A percentile compares a stretch with the other conserved stretches of the same genome.
These are phyloP conservation scores for Mycena sp. DNA, from an alignment of 1,284 basidiomycete species.

Conservation along the genomic window DNA sequence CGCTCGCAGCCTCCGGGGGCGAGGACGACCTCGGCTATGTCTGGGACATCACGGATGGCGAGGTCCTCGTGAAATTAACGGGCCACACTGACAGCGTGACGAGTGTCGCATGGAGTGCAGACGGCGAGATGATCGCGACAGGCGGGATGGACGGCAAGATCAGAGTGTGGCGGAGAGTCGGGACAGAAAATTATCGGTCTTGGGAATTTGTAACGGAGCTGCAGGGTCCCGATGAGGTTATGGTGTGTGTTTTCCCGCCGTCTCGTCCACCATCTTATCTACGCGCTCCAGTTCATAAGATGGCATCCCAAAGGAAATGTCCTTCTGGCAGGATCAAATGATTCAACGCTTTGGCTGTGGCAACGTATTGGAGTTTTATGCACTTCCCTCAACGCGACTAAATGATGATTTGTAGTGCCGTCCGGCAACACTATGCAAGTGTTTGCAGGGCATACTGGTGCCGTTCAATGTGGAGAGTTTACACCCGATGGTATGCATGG, in stretches of 20 bases:
- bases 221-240: slow-evolving; percentile 95
- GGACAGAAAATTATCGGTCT: slow-evolving; percentile 73
- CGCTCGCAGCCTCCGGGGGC: slow-evolving; percentile 91
- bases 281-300: slow-evolving; percentile 76
- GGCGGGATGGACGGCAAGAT: slow-evolving; percentile 98
- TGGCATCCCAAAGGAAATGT: slow-evolving; percentile 97
- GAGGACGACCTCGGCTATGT: slow-evolving; percentile 97
- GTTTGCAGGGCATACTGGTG: slow-evolving; percentile 89
- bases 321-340: slow-evolving; percentile 91
- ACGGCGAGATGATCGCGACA: slow-evolving; percentile 93
- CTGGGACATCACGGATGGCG: slow-evolving; percentile 89
- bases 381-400: slow-evolving; percentile 18
- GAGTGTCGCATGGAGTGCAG: slow-evolving; percentile 80
- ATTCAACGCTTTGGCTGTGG: slow-evolving; percentile 98
- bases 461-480: slow-evolving; percentile 91
- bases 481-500: slow-evolving; percentile 86
- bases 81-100: slow-evolving; percentile 96
- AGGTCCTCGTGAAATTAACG: slow-evolving; percentile 83
- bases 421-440: slow-evolving; percentile 96
- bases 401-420: slow-evolving; percentile 64
- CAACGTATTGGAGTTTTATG: slow-evolving; percentile 67
- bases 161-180: slow-evolving; percentile 88
- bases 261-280: slow-evolving; percentile 3
- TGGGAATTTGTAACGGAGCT: slow-evolving; percentile 96
- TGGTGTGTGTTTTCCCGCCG: slow-evolving; percentile 62